Percentiles rank a stretch among this genome's conserved stretches.
Evolutionary conservation across 2,329 filamentous ascomycete genomes (phyloP).

Genomic region (Trichoderma cornu-damae): DNA sequence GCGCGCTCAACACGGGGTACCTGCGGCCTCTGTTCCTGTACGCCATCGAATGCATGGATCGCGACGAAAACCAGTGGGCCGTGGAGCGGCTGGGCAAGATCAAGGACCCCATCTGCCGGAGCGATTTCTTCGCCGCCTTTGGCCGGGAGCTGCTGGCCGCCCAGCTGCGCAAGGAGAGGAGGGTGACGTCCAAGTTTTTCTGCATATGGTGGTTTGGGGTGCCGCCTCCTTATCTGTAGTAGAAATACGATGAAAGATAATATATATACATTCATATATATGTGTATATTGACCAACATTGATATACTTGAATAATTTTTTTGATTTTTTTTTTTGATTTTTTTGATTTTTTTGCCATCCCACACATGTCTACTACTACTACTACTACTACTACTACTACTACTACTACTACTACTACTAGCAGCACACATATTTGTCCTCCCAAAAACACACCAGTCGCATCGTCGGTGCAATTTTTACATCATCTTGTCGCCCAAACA

Average conservation of each 20-base stretch:
- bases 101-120: constrained; percentile 15
- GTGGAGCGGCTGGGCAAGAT: constrained; percentile 20
- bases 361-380: no score
- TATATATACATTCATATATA: no score
- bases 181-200: constrained; percentile 25
- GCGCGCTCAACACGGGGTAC: constrained; percentile 21
- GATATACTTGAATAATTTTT: no score
- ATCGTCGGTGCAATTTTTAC: not conserved
- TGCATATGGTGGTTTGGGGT: constrained; percentile 23
- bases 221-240: constrained; percentile 21
- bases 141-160: constrained; percentile 20
- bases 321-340: no score
- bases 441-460: no score
- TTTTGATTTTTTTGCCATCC: no score
- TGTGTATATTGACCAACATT: no score
- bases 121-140: constrained; percentile 22
- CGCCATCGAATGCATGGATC: constrained; percentile 23
- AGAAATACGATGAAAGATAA: not conserved
- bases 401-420: no score
- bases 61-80: constrained; percentile 21
- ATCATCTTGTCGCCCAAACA: not conserved
- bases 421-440: no score
- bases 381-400: no score
- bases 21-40: constrained; percentile 24
- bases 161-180: constrained; percentile 23